Base-by-base conservation (phyloP, 2,329 filamentous ascomycete genomes). In the Domatiomyces globalis region DNA sequence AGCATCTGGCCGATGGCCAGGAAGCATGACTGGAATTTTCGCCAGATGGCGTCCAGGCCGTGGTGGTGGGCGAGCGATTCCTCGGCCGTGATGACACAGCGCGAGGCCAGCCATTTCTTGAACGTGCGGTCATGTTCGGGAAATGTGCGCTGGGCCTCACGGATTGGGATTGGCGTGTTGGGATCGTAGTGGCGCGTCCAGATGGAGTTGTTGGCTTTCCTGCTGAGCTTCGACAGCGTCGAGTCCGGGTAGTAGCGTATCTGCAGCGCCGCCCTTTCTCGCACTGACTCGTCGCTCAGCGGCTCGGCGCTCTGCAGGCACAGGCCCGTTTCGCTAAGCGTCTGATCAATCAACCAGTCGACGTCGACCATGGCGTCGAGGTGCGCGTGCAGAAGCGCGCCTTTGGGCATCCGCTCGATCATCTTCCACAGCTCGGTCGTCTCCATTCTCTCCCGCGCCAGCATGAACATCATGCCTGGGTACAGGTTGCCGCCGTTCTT, bases 381-480 rank as follows among this genome's bases (percentile, higher is more conserved):
- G 67, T 96, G 89, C 44, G 87, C 87, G 70, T 96, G 89, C 54
- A 94, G 70, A 27, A 94, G 72, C 7, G 83, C 76, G 10, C 90
- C 92, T 66, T 96, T 96, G 25, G 90, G 90, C 85, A 96, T 87
- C 57, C 73, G 77, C 53, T 82, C 78, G 15, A 95, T 77, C 60
- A 95, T 92, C 57, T 80, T 76, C 87, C 87, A 96, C 20, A 95
- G 73, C 62, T 81, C 81, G 12, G 87, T 94, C n/a, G 48, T 49
- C 67, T 94, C 87, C 80, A 95, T 94, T 39, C 80, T 79, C n/a
- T 81, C 78, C 67, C 88, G 90, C 60, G 87, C 87, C 36, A 90
- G 75, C 36, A 79, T 82, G 68, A 95, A 95, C 85, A 94, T 92
- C 84, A 95, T 94, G 9, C 89, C 89, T 0, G 87, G 87, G 63